Percentiles rank a stretch among this genome's conserved stretches.
These are phyloP conservation scores for Linnemannia zychae DNA, from an alignment of 192 early-diverging fungal species.

Conservation along the genomic window DNA sequence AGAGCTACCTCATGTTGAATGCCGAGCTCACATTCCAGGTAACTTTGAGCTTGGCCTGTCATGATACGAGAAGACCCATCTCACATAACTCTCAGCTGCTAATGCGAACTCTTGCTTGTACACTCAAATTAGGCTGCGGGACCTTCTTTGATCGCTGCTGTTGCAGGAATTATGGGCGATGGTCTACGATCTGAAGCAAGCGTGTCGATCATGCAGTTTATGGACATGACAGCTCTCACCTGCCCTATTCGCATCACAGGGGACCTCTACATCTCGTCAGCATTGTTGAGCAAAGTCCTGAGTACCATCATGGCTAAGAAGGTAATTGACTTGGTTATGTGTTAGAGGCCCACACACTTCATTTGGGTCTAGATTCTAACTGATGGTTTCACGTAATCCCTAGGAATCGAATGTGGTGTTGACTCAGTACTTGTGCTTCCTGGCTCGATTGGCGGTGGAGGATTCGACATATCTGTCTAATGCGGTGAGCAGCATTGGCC, in stretches of 20 bases:
- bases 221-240: slow-evolving; percentile 69
- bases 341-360: background rate
- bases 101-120: background rate
- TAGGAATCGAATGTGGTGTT: slow-evolving; percentile 70
- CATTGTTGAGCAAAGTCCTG: slow-evolving; percentile 69
- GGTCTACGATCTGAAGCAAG: slow-evolving; percentile 70
- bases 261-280: slow-evolving; percentile 68
- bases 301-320: slow-evolving; percentile 65
- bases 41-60: background rate
- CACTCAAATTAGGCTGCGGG: slow-evolving; percentile 54
- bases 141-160: slow-evolving; percentile 49
- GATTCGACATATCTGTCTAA: slow-evolving; percentile 68
- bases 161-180: slow-evolving; percentile 66
- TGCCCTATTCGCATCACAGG: slow-evolving; percentile 60
- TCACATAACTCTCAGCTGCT: background rate
- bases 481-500: slow-evolving; percentile 60
- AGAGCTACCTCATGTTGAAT: slow-evolving; percentile 84
- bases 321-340: background rate
- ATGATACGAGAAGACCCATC: background rate
- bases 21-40: slow-evolving; percentile 70
- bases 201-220: slow-evolving; percentile 68
- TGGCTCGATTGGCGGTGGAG: slow-evolving; percentile 74
- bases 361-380: background rate
- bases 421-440: slow-evolving; percentile 71
- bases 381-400: background rate